A percentile compares a stretch with the other conserved stretches of the same genome.
Conservation (phyloP, 495 filamentous ascomycete species). For the Lophium mytilinum region DNA sequence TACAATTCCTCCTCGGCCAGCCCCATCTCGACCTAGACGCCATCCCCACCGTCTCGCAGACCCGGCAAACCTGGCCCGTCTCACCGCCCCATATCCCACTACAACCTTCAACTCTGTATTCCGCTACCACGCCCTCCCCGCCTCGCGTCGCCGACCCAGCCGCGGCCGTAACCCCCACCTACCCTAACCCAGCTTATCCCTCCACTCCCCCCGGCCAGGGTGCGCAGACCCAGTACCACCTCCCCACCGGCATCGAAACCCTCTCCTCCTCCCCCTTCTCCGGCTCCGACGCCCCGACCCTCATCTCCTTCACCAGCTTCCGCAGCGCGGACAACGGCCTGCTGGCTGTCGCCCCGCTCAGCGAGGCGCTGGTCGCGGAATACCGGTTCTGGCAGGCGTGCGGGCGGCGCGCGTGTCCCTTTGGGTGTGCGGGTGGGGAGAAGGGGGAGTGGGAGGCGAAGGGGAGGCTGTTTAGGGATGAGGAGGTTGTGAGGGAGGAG, state of each 20-base stretch:
- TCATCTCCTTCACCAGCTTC: conserved; percentile 7
- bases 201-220: neutral
- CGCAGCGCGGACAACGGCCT: conserved; percentile 6
- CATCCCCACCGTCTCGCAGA: no score
- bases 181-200: neutral
- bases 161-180: no score
- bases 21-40: no score
- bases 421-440: conserved; percentile 10
- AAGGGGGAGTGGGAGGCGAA: conserved; percentile 12
- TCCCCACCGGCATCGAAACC: conserved; percentile 6
- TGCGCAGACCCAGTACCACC: neutral
- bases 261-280: neutral
- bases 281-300: conserved; percentile 6
- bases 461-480: conserved; percentile 12
- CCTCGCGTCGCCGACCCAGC: no score
- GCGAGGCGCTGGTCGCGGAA: conserved; percentile 20
- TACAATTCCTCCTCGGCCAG: neutral
- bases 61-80: no score
- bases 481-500: conserved; percentile 1
- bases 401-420: conserved; percentile 14
- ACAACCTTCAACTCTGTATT: no score
- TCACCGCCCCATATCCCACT: no score
- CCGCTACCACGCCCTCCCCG: no score
- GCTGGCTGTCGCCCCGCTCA: conserved; percentile 11
- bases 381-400: conserved; percentile 24